Percentiles rank a stretch among this genome's conserved stretches.
These are phyloP conservation scores for Alternaria sp. DNA, from an alignment of 2,329 filamentous ascomycete genomes.

Conservation along the genomic window DNA sequence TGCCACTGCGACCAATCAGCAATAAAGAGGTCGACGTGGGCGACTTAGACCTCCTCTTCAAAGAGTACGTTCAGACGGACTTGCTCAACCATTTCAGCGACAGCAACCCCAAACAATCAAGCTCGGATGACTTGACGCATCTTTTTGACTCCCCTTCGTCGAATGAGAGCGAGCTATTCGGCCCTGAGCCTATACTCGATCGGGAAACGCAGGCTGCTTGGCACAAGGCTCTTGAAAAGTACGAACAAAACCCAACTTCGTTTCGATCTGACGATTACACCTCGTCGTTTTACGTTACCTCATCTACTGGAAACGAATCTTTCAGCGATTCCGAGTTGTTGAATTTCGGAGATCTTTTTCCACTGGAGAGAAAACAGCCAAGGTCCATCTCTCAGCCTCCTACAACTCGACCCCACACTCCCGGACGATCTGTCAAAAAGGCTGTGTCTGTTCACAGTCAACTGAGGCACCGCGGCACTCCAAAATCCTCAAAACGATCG, in stretches of 20 bases:
- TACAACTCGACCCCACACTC: conserved; percentile 39
- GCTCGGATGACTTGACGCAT: conserved; percentile 60
- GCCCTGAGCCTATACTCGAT: conserved; percentile 60
- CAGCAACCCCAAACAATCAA: conserved; percentile 58
- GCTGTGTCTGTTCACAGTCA: conserved; percentile 35
- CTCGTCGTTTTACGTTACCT: conserved; percentile 40
- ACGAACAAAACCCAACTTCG: conserved; percentile 60
- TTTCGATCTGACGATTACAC: conserved; percentile 38
- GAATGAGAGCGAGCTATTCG: conserved; percentile 59
- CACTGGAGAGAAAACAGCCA: conserved; percentile 37
- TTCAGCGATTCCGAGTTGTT: conserved; percentile 46
- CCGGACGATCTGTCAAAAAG: conserved; percentile 36
- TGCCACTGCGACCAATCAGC: conserved; percentile 57
- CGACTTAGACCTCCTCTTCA: conserved; percentile 69
- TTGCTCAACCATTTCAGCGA: conserved; percentile 58
- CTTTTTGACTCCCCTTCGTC: conserved; percentile 62
- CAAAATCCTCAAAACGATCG: conserved; percentile 35
- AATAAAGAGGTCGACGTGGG: conserved; percentile 64
- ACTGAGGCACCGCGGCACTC: conserved; percentile 32
- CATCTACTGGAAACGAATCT: conserved; percentile 43
- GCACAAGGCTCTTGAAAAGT: conserved; percentile 62
- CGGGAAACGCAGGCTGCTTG: conserved; percentile 61
- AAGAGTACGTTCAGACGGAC: conserved; percentile 69
- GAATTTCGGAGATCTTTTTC: conserved; percentile 44
- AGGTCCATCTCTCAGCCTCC: conserved; percentile 46